These are phyloP conservation scores for Colletotrichum sp. DNA, from an alignment of 2,329 filamentous ascomycete species.

Conservation along the genomic window DNA sequence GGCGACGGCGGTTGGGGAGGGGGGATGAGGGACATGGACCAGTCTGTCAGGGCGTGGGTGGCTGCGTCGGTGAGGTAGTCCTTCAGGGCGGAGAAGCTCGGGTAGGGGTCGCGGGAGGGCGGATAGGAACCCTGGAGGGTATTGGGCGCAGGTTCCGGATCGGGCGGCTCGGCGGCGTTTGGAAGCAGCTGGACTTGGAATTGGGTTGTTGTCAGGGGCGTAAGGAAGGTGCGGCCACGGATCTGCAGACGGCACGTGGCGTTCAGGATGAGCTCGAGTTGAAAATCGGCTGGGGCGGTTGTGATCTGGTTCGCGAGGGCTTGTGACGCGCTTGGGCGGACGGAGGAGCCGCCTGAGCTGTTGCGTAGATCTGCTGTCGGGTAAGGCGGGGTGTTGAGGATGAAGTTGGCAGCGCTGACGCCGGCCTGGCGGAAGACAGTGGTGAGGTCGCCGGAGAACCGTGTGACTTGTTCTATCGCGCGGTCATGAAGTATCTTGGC, in stretches of 20 bases:
- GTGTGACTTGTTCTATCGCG: slow-evolving; percentile 41
- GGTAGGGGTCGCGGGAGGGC: slow-evolving; percentile 49
- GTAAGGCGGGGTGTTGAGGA: slow-evolving; percentile 42
- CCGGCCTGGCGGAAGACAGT: slow-evolving; percentile 51
- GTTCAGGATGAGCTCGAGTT: slow-evolving; percentile 51
- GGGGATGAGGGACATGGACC: slow-evolving; percentile 30
- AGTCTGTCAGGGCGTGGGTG: slow-evolving; percentile 42
- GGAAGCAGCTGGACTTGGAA: slow-evolving; percentile 46
- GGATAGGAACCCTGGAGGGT: slow-evolving; percentile 44
- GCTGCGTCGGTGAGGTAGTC: slow-evolving; percentile 52
- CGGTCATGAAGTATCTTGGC: slow-evolving; percentile 50
- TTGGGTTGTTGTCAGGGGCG: slow-evolving; percentile 48
- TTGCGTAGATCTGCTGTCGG: slow-evolving; percentile 30
- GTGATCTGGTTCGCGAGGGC: slow-evolving; percentile 47
- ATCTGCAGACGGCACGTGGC: slow-evolving; percentile 47
- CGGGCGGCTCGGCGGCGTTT: slow-evolving; percentile 25
- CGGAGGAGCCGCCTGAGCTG: slow-evolving; percentile 31
- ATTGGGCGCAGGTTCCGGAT: slow-evolving; percentile 26
- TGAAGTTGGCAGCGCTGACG: slow-evolving; percentile 45
- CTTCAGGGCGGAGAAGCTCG: slow-evolving; percentile 45
- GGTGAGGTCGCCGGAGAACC: slow-evolving; percentile 49
- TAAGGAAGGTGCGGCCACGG: slow-evolving; percentile 48
- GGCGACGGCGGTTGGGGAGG: background rate
- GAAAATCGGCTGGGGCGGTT: slow-evolving; percentile 43
- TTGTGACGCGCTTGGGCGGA: slow-evolving; percentile 46